Conservation (phyloP, 352 stramenopile genomes). For the Globisporangium acanthophoron region DNA sequence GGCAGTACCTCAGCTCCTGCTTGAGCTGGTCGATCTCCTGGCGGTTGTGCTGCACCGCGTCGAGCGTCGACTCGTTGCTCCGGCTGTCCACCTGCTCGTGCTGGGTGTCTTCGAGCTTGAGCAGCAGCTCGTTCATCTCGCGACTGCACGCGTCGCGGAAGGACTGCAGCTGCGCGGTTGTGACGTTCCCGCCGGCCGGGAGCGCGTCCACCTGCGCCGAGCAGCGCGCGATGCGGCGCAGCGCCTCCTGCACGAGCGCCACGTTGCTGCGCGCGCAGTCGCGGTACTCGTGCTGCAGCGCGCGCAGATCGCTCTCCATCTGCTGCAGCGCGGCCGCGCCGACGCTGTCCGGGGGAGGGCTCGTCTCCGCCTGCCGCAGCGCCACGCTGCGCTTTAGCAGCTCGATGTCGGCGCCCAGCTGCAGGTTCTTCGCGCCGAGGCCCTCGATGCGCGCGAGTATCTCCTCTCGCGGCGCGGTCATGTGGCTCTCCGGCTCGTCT, state of each 20-base stretch:
- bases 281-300: constrained; percentile 42
- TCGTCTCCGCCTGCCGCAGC: constrained; percentile 27
- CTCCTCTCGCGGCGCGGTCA: constrained; percentile 10
- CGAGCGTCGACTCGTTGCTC: constrained; percentile 1
- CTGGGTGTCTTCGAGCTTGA: constrained; percentile 31
- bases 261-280: constrained; percentile 39
- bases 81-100: constrained; percentile 8
- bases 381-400: constrained; percentile 32
- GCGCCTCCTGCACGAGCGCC: constrained; percentile 39
- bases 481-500: constrained; percentile 1
- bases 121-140: constrained; percentile 40
- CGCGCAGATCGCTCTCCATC: constrained; percentile 31
- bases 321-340: constrained; percentile 29
- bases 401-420: constrained; percentile 33
- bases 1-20: constrained; percentile 20
- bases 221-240: constrained; percentile 46
- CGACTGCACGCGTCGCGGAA: constrained; percentile 38
- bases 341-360: constrained; percentile 11
- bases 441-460: constrained; percentile 19
- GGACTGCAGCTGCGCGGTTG: constrained; percentile 29
- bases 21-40: constrained; percentile 20
- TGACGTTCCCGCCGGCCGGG: constrained; percentile 26
- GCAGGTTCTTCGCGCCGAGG: constrained; percentile 26
- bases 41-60: constrained; percentile 13
- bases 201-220: constrained; percentile 42